Percentiles rank a stretch among this genome's conserved stretches.
Evolutionary conservation across 805 yeast genomes (phyloP).

Genomic region (Alloascoidea africana): DNA sequence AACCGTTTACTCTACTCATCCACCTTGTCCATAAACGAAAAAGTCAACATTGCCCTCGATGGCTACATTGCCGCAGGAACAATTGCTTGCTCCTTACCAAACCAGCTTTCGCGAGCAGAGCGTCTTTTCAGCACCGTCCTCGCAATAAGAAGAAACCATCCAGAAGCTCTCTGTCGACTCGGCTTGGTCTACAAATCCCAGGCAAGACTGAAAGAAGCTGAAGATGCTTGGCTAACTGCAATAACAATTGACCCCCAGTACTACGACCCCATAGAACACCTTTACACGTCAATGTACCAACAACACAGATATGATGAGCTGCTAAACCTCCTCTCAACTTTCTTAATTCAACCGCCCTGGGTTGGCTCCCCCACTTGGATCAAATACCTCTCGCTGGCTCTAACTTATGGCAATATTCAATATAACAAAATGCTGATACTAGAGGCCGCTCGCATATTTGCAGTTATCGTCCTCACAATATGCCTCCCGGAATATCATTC

Average conservation of each 20-base stretch:
- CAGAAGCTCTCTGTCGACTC: no score
- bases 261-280: constrained; percentile 15
- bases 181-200: no score
- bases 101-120: no score
- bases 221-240: constrained; percentile 11
- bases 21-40: no score
- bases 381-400: constrained; percentile 10
- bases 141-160: no score
- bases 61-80: background rate
- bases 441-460: constrained; percentile 12
- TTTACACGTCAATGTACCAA: constrained; percentile 9
- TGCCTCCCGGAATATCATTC: no score
- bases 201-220: constrained; percentile 8
- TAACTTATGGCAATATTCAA: constrained; percentile 13
- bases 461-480: no score
- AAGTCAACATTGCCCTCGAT: no score
- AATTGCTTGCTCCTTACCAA: background rate
- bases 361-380: constrained; percentile 6
- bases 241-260: constrained; percentile 10
- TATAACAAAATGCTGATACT: constrained; percentile 6
- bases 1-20: no score
- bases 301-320: constrained; percentile 8
- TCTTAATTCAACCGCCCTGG: constrained; percentile 5
- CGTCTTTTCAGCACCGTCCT: no score
- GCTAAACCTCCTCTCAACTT: constrained; percentile 2